Evolutionary conservation across 257 asterid genomes (phyloP).

Genomic region (Fraxinus pennsylvanica): DNA sequence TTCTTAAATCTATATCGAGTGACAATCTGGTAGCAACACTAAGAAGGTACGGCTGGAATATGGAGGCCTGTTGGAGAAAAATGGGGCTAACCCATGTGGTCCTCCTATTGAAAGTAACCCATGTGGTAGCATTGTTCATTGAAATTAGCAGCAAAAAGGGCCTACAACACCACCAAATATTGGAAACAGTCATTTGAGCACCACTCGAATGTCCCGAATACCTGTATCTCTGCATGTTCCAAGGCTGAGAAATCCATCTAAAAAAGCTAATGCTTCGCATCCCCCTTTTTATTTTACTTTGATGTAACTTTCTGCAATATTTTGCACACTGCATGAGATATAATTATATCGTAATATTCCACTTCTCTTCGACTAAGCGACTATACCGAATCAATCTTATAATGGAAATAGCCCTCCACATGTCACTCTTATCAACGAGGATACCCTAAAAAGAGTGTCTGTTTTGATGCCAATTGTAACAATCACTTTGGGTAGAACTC

Average conservation of each 20-base stretch:
- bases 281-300: conserved; percentile 1
- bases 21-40: not conserved
- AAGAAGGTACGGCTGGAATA: not conserved
- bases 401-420: too few species aligned
- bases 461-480: too few species aligned
- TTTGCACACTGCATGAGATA: too few species aligned
- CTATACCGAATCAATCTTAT: too few species aligned
- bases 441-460: too few species aligned
- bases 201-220: conserved; percentile 35
- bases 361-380: too few species aligned
- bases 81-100: conserved; percentile 30
- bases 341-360: too few species aligned
- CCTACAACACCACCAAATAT: not conserved
- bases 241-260: conserved; percentile 47
- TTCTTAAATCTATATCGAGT: not conserved
- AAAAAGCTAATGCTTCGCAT: conserved; percentile 15
- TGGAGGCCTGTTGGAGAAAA: not conserved
- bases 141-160: not conserved
- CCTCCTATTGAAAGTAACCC: conserved; percentile 21
- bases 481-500: too few species aligned
- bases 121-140: conserved; percentile 29
- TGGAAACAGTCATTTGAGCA: conserved; percentile 12
- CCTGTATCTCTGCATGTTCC: conserved; percentile 55
- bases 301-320: not conserved
- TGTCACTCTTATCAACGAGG: too few species aligned